A percentile compares a stretch with the other conserved stretches of the same genome.
Evolutionary conservation across 345 rosid species (phyloP).

Genomic region (Eucalyptus microcorys): DNA sequence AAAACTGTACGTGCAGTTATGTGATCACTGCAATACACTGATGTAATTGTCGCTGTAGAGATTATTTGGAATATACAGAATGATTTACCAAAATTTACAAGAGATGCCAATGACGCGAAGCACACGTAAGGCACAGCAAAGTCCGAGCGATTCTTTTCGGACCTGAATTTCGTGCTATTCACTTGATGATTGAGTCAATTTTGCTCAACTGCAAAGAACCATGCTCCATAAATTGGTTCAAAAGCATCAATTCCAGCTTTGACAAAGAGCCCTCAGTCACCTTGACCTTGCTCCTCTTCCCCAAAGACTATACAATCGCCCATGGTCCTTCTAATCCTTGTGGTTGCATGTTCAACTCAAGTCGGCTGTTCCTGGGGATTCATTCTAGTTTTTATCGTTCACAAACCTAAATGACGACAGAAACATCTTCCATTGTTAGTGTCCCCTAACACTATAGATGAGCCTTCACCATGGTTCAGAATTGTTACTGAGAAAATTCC

Average conservation of each 20-base stretch:
- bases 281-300: not conserved
- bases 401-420: not conserved
- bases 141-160: not conserved
- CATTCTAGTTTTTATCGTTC: not conserved
- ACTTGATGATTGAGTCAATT: not conserved
- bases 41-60: not conserved
- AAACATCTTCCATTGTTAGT: not conserved
- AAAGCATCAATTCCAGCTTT: not conserved
- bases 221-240: not conserved
- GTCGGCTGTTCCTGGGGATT: not conserved
- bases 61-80: not conserved
- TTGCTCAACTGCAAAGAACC: not conserved
- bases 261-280: not conserved
- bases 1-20: not conserved
- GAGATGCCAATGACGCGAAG: not conserved
- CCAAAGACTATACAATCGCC: not conserved
- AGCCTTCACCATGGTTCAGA: conserved; percentile 49
- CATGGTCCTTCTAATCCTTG: not conserved
- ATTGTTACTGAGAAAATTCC: conserved; percentile 40
- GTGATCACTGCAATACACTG: not conserved
- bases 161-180: not conserved
- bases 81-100: not conserved
- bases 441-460: not conserved
- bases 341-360: not conserved
- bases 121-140: not conserved